A percentile compares a stretch with the other conserved stretches of the same genome.
phyloP scores from a whole-genome alignment of 129 eudicot species.

The Lactuca saligna region DNA sequence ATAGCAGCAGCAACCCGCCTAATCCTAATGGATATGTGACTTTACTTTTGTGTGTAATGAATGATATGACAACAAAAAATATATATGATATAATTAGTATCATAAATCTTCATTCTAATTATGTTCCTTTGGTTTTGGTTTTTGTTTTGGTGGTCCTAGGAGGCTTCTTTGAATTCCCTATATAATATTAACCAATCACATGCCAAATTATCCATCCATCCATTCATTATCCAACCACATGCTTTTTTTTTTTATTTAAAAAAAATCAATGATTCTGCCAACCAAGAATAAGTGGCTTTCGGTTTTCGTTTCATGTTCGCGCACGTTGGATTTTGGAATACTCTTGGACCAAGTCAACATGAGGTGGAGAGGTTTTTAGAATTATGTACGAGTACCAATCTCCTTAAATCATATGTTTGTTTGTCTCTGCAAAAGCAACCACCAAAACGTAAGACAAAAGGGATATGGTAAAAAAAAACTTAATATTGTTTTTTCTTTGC shows the following conservation, averaged over 20 bases:
- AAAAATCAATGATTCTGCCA: constrained; percentile 7
- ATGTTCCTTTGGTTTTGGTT: not conserved
- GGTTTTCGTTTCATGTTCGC: not conserved
- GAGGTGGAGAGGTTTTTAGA: not conserved
- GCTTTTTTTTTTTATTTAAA: not conserved
- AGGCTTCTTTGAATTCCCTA: too few relatives aligned
- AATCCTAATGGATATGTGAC: too few relatives aligned
- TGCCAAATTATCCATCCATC: constrained; percentile 8
- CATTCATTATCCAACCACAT: constrained; percentile 16
- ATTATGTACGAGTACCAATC: not conserved
- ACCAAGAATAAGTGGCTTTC: constrained; percentile 23
- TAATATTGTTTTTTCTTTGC: too few relatives aligned
- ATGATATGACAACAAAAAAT: constrained; percentile 22
- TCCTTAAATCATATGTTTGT: not conserved
- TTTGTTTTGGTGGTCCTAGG: constrained; percentile 7
- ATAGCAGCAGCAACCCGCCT: constrained; percentile 5
- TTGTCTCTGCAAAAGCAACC: not conserved
- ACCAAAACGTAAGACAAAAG: too few relatives aligned
- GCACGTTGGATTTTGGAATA: constrained; percentile 13
- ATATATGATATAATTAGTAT: not conserved
- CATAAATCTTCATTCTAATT: not conserved
- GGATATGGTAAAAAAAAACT: too few relatives aligned
- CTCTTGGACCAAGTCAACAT: constrained; percentile 10
- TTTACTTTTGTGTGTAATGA: constrained; percentile 24
- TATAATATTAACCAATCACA: constrained; percentile 2